phyloP scores from a whole-genome alignment of 2,329 filamentous ascomycete species.

The Aureobasidium leucospermi region DNA sequence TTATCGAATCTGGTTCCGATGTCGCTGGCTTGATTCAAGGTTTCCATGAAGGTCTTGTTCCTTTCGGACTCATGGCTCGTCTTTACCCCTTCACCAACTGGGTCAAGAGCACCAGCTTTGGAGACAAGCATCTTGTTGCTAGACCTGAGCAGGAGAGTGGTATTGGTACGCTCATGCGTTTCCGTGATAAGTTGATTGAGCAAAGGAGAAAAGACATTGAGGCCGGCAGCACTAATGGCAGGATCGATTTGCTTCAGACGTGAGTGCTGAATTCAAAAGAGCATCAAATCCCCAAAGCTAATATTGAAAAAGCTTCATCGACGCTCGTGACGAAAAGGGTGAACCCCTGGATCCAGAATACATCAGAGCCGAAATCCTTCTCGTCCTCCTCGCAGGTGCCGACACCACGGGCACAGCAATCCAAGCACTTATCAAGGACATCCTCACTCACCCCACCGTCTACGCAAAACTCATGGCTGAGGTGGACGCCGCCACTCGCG shows the following conservation, averaged over 20 bases:
- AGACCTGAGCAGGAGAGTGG: conserved; percentile 47
- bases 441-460: conserved; percentile 21
- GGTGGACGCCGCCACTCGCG: conserved; percentile 32
- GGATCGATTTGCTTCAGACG: conserved; percentile 49
- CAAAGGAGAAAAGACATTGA: conserved; percentile 43
- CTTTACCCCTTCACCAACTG: conserved; percentile 49
- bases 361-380: conserved; percentile 47
- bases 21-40: conserved; percentile 48
- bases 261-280: conserved; percentile 18
- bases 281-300: background rate
- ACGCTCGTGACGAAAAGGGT: conserved; percentile 32
- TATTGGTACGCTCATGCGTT: conserved; percentile 51
- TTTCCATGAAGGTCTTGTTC: conserved; percentile 46
- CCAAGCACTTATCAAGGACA: conserved; percentile 14
- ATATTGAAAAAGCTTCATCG: conserved; percentile 24
- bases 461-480: conserved; percentile 41
- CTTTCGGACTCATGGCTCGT: conserved; percentile 46
- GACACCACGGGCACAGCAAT: conserved; percentile 46
- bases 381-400: conserved; percentile 45
- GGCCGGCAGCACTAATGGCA: conserved; percentile 36
- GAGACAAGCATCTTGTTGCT: conserved; percentile 45
- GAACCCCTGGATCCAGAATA: conserved; percentile 43
- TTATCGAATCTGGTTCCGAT: conserved; percentile 46
- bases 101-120: conserved; percentile 47
- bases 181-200: conserved; percentile 47